Evolutionary conservation across 306 rosid species (phyloP), one percentile per base, ranked within the genome.

Genomic region (Medicago ruthenica): DNA sequence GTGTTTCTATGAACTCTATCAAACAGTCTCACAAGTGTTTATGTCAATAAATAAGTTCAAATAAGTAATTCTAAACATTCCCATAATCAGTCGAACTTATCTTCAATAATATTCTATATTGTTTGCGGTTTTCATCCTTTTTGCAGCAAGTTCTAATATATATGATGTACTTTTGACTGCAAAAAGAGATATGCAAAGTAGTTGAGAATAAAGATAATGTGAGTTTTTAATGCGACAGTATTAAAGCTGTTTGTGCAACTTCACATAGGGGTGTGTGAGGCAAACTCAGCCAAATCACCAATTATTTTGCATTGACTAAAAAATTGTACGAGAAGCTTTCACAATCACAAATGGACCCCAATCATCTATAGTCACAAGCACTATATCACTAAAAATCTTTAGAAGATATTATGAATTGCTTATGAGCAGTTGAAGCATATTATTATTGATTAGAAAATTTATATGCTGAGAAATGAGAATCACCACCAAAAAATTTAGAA

Each of bases 281-380:
- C 13, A 51, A 42, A 61, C 60, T 5, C 55, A 22, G 58, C 27
- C 27, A 69, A 60, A 55, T 81, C 41, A 10, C 53, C 79, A 74
- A 67, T 27, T 22, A 73, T 47, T n/a, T 74, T 63, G 59, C 61
- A 65, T 55, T 67, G 58, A 67, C 34, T 75, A 31, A 69, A 75
- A 27, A 7, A 5, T 8, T 41, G 37, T 3, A 27, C 31, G 3
- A 67, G 21, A 58, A 39, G 76, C 63, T 69, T 60, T 53, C 67
- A 59, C 71, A 45, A 67, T 57, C 45, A 22, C 21, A 3, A 47
- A 58, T 37, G 62, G 20, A 54, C 27, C 36, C 24, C 16, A 42
- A 53, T 42, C 24, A 62, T 16, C 47, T 54, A 24, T 40, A 39
- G 22, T 45, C 58, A 67, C 57, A 67, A 45, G 66, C 71, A 80